Base-by-base conservation (phyloP, 768 basidiomycete genomes). In the Rhodotorula taiwanensis region DNA sequence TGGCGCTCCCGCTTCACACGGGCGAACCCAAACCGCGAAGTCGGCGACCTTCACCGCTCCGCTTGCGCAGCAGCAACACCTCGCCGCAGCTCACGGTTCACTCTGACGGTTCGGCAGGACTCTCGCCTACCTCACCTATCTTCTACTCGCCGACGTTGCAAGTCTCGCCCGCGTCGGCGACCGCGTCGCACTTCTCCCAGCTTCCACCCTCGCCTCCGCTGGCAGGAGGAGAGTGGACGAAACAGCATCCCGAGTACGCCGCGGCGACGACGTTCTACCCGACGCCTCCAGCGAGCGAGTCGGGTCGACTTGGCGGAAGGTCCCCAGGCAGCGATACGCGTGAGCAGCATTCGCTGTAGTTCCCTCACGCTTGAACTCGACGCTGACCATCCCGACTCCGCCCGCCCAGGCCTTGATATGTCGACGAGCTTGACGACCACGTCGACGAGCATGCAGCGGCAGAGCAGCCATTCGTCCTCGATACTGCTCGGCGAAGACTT, bases 401-500 rank as follows among this genome's bases (percentile, higher is more conserved):
- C 36, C 43, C 23, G 43, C n/a, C n/a, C 55, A 64, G 63, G 51
- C 0, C 30, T 59, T 21, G n/a, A 36, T 27, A 43, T 59, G 36
- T 16, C 36, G 36, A n/a, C n/a, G n/a, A n/a, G n/a, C n/a, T 39
- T 16, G 36, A 18, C 43, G 43, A 11, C 7, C 23, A 21, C 11
- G 13, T 44, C 43, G 33, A 3, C 51, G 6, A 5, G 13, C 5
- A 36, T 52, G 33, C 14, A 34, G 51, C 33, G 34, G 33, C 51
- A 52, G 21, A 8, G 5, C 10, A n/a, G 31, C 13, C 50, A 51
- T 9, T 52, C 50, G 2, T 52, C 61, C 14, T 65, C 64, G 10
- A 31, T 65, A 16, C 44, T 65, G 25, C 54, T 65, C 28, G 64
- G 64, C 14, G 64, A 65, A 33, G 64, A 65, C 36, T 21, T 65